These are phyloP conservation scores for Fistulifera pelliculosa DNA, from an alignment of 108 stramenopile species.

Conservation along the genomic window DNA sequence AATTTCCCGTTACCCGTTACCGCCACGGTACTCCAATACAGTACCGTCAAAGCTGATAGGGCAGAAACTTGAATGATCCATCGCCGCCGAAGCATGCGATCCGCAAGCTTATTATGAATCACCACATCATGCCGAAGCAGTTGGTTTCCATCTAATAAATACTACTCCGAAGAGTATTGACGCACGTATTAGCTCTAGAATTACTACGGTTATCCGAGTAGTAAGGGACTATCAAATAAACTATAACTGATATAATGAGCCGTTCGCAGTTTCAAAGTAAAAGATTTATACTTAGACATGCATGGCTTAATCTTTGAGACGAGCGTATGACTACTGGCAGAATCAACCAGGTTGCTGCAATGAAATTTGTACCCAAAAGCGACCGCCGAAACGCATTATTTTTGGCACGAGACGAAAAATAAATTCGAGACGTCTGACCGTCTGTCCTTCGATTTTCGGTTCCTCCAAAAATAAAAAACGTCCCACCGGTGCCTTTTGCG, in stretches of 20 bases:
- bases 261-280: constrained; percentile 88
- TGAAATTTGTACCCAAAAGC: too few relatives aligned
- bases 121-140: constrained; percentile 82
- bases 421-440: too few relatives aligned
- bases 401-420: too few relatives aligned
- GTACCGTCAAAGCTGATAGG: constrained; percentile 97
- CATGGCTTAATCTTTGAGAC: constrained; percentile 99
- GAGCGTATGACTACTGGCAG: constrained; percentile 99
- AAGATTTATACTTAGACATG: constrained; percentile 98
- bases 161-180: constrained; percentile 82
- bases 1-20: constrained; percentile 93
- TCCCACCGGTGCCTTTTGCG: too few relatives aligned
- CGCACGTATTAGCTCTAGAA: constrained; percentile 98
- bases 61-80: constrained; percentile 95
- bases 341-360: constrained; percentile 97
- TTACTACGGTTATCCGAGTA: constrained; percentile 98
- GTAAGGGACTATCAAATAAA: constrained; percentile 98
- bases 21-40: constrained; percentile 95
- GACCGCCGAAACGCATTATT: too few relatives aligned
- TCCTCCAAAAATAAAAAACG: too few relatives aligned
- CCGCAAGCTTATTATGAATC: constrained; percentile 94
- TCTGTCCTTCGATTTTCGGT: too few relatives aligned
- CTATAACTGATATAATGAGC: constrained; percentile 99
- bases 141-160: constrained; percentile 97
- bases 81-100: constrained; percentile 78